phyloP scores from a whole-genome alignment of 2,329 filamentous ascomycete genomes.

The Sclerotinia trifoliorum region DNA sequence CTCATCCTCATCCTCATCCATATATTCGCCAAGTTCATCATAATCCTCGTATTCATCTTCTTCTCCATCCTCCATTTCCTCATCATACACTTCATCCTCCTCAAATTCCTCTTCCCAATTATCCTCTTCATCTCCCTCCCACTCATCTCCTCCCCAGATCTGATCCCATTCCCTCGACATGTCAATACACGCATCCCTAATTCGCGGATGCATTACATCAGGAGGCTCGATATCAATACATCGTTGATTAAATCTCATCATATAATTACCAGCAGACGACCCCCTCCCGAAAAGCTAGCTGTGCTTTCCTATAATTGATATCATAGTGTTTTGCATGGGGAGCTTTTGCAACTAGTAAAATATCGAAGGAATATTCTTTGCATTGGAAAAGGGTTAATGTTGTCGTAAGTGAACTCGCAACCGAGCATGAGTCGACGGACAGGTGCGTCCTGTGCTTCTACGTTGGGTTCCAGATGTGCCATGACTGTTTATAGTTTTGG shows the following conservation, averaged over 20 bases:
- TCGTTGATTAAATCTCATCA: neutral
- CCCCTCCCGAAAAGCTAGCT: neutral
- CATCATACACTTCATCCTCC: no score
- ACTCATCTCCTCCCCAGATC: neutral
- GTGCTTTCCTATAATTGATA: neutral
- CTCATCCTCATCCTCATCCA: neutral
- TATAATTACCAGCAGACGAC: neutral
- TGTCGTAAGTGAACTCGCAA: neutral
- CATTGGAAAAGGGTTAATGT: neutral
- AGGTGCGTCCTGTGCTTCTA: neutral
- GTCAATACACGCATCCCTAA: neutral
- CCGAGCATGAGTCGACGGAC: neutral
- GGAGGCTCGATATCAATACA: neutral
- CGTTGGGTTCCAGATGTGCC: neutral
- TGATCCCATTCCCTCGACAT: neutral
- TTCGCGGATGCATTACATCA: neutral
- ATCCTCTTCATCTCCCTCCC: neutral
- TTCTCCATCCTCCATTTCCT: no score
- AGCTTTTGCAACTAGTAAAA: neutral
- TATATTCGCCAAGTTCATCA: neutral
- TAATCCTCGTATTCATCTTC: no score
- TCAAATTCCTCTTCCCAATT: no score
- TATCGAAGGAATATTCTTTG: neutral
- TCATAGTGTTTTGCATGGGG: neutral
- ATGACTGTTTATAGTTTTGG: neutral